Conservation (phyloP, 805 yeast species). For the Dipodascopsis uninucleata region DNA sequence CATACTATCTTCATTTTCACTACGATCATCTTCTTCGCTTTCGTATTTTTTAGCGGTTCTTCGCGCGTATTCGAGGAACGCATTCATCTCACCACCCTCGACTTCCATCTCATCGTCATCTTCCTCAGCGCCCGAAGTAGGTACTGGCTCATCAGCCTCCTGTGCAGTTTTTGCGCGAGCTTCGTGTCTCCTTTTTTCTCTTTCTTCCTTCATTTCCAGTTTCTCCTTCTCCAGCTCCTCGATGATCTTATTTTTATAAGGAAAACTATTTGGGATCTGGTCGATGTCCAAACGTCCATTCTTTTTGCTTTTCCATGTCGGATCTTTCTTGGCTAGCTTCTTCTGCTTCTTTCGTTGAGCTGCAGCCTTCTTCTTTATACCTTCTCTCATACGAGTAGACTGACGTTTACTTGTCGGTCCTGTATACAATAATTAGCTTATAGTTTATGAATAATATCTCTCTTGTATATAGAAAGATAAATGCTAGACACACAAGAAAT, state of each 20-base stretch:
- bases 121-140: constrained; percentile 39
- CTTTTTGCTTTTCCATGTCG: constrained; percentile 89
- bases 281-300: constrained; percentile 50
- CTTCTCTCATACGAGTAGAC: constrained; percentile 91
- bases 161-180: constrained; percentile 30
- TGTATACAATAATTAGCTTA: constrained; percentile 26
- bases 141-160: constrained; percentile 40
- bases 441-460: background rate
- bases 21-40: constrained; percentile 48
- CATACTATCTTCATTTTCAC: constrained; percentile 31
- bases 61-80: constrained; percentile 85
- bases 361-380: constrained; percentile 91
- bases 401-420: constrained; percentile 80
- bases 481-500: too few relatives aligned
- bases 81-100: constrained; percentile 55
- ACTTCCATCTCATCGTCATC: constrained; percentile 32
- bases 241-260: constrained; percentile 82
- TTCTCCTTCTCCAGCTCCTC: constrained; percentile 49
- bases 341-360: constrained; percentile 85
- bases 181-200: constrained; percentile 38
- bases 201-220: constrained; percentile 43
- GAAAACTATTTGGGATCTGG: constrained; percentile 92
- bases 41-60: constrained; percentile 74
- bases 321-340: constrained; percentile 80
- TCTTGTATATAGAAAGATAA: background rate